These are phyloP conservation scores for Climacium dendroides DNA, from an alignment of 225 moss, liverwort and hornwort species.

Conservation along the genomic window DNA sequence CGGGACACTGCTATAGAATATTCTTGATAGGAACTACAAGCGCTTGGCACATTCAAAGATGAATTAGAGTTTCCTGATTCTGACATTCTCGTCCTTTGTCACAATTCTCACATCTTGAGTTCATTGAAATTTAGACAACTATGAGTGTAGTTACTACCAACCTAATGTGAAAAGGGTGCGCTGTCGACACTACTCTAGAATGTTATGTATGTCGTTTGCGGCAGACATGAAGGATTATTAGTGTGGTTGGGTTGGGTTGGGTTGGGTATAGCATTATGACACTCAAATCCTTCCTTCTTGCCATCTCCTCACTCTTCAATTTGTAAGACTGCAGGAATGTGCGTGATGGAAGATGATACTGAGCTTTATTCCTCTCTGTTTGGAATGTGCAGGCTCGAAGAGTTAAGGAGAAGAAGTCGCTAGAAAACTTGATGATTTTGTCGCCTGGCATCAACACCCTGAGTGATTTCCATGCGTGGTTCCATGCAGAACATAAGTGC, in stretches of 20 bases:
- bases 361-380: background rate
- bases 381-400: conserved; percentile 19
- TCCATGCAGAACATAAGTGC: conserved; percentile 32
- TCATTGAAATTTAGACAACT: background rate
- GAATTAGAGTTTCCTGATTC: background rate
- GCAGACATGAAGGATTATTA: background rate
- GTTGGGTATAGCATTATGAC: background rate
- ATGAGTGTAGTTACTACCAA: background rate
- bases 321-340: background rate
- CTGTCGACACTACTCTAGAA: background rate
- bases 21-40: background rate
- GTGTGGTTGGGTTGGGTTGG: background rate
- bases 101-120: background rate
- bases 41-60: background rate
- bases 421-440: conserved; percentile 19
- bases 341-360: background rate
- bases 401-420: conserved; percentile 22
- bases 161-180: background rate
- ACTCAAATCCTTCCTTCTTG: background rate
- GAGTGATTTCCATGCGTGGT: conserved; percentile 35
- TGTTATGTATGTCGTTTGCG: background rate
- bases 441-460: conserved; percentile 12
- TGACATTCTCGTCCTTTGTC: background rate
- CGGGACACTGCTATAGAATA: no score
- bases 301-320: background rate